A percentile compares a stretch with the other conserved stretches of the same genome.
phyloP scores from a whole-genome alignment of 1,284 basidiomycete genomes.

The Pholiota adiposa region DNA sequence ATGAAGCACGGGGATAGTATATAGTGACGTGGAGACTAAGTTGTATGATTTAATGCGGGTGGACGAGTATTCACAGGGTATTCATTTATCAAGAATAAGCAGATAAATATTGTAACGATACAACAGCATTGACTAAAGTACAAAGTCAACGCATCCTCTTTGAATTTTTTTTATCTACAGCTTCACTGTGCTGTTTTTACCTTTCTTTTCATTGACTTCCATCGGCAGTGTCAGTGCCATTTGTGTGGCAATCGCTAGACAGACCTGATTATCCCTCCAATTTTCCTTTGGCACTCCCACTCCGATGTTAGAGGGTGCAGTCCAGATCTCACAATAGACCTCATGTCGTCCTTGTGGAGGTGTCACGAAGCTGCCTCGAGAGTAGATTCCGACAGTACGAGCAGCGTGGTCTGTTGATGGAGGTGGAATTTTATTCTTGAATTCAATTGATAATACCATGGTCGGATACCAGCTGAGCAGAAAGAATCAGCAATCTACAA shows the following conservation, averaged over 20 bases:
- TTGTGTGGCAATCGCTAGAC: slow-evolving; percentile 63
- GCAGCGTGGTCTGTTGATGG: slow-evolving; percentile 41
- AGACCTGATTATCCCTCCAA: slow-evolving; percentile 66
- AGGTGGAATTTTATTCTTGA: slow-evolving; percentile 58
- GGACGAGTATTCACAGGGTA: background rate
- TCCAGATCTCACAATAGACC: slow-evolving; percentile 62
- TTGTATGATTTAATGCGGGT: background rate
- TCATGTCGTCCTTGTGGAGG: slow-evolving; percentile 61
- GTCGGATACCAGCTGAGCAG: slow-evolving; percentile 62
- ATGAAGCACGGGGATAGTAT: background rate
- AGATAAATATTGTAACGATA: no score
- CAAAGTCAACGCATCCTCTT: no score
- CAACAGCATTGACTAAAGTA: no score
- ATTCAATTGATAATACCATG: slow-evolving; percentile 59
- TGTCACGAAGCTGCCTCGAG: slow-evolving; percentile 50
- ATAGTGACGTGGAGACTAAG: background rate
- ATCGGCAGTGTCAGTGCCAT: slow-evolving; percentile 56
- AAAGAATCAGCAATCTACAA: background rate
- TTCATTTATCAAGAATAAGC: background rate
- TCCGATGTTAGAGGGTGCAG: slow-evolving; percentile 57
- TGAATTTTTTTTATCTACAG: no score
- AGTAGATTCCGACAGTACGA: slow-evolving; percentile 59
- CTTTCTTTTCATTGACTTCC: slow-evolving; percentile 46
- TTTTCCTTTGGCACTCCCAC: slow-evolving; percentile 42
- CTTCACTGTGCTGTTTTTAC: slow-evolving; percentile 23